A percentile compares a stretch with the other conserved stretches of the same genome.
These are phyloP conservation scores for Pseudozyma pruni DNA, from an alignment of 1,284 basidiomycete genomes.

Conservation along the genomic window DNA sequence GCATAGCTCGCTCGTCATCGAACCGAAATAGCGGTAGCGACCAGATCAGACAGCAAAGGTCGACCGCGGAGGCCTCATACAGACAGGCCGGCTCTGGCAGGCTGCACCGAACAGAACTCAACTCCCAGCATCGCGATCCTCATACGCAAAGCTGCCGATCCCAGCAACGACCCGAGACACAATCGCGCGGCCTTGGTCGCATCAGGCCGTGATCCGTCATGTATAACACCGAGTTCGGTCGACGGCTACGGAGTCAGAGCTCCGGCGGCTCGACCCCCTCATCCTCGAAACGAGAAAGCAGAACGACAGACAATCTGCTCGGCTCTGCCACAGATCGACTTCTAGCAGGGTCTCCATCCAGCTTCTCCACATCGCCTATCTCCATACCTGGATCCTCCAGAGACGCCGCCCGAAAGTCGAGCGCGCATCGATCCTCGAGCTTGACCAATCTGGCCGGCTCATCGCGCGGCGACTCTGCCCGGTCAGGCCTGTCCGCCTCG, in stretches of 20 bases:
- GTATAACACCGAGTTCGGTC: conserved; percentile 62
- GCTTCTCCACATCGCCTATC: conserved; percentile 18
- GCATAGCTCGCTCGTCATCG: too few species aligned
- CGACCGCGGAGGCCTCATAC: too few species aligned
- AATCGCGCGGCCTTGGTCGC: conserved; percentile 9
- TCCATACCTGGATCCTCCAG: conserved; percentile 33
- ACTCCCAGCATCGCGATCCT: too few species aligned
- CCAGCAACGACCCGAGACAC: too few species aligned
- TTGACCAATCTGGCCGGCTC: conserved; percentile 25
- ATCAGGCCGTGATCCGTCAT: conserved; percentile 24
- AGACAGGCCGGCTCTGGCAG: too few species aligned
- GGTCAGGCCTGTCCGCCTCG: conserved; percentile 22
- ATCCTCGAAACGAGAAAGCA: conserved; percentile 28
- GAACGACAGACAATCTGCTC: conserved; percentile 27
- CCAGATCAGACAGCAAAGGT: too few species aligned
- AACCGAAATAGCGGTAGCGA: too few species aligned
- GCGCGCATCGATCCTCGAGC: conserved; percentile 46
- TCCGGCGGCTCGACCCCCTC: conserved; percentile 44
- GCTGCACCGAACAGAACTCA: too few species aligned
- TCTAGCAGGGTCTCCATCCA: conserved; percentile 18
- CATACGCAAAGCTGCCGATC: too few species aligned
- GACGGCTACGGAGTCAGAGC: conserved; percentile 53
- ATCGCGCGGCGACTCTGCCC: conserved; percentile 32
- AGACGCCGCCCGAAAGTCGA: conserved; percentile 19
- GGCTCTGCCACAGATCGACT: conserved; percentile 34